Evolutionary conservation across 768 basidiomycete genomes (phyloP), one percentile per base, ranked within the genome.

Genomic region (Lentinula lateritia): DNA sequence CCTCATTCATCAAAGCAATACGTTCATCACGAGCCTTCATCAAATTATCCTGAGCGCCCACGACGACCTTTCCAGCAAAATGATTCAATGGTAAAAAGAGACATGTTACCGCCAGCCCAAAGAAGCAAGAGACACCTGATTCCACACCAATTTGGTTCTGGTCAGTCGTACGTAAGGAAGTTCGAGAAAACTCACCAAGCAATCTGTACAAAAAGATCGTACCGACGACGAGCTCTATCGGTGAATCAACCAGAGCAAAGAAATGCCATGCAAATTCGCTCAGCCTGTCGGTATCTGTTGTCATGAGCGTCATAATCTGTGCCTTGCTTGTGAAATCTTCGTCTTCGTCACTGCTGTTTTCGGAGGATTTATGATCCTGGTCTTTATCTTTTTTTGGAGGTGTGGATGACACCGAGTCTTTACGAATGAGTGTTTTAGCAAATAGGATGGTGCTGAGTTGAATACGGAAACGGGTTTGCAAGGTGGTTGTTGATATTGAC

Each of bases 271-370:
- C 75, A 68, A 95, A 92, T 55, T 95, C 92, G 71, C 88, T 86
- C 63, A 95, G 88, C 59, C 94, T 83, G 71, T 95, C 93, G 34
- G 95, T 92, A 66, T 97, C 94, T 5, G 93, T 94, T 6, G 94
- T 95, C 91, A 96, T 95, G 34, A 96, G 82, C 2, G 92, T 95
- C 93, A 96, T 95, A 67, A 97, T 87, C 74, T 96, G 84, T 6
- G 84, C 83, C 68, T 87, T 87, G 69, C 81, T 85, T 8, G 84
- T 84, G 64, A 87, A 85, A 52, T 85, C 83, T 23, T 83, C 80
- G 61, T 86, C 84, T 28, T 28, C 28, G 7, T 82, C 80, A 38
- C 71, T 75, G 52, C 78, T 74, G 39, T 73, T 71, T 16, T 70
- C 69, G 1, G 41, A 57, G 10, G 62, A 65, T 34, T 61, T 45